Percentiles rank a stretch among this genome's conserved stretches.
Evolutionary conservation across 805 yeast species (phyloP).

Genomic region (Vanderwaltozyma yarrowii): DNA sequence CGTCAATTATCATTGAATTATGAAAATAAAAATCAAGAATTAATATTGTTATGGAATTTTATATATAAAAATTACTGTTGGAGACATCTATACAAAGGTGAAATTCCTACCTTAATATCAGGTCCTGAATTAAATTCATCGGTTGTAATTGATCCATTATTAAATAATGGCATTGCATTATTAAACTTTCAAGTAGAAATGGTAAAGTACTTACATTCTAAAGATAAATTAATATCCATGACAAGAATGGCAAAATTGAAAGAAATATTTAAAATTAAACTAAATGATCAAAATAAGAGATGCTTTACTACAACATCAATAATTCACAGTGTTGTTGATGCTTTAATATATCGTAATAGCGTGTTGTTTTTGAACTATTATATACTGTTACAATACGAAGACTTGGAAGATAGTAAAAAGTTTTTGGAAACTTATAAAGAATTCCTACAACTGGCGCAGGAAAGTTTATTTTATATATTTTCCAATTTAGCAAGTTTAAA

Average conservation of each 20-base stretch:
- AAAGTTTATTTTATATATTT: conserved; percentile 23
- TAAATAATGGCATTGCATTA: conserved; percentile 13
- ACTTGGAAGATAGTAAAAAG: conserved; percentile 8
- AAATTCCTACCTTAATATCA: conserved; percentile 16
- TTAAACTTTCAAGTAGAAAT: conserved; percentile 17
- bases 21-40: conserved; percentile 17
- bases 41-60: conserved; percentile 22
- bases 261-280: conserved; percentile 12
- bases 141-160: conserved; percentile 19
- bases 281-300: conserved; percentile 16
- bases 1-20: conserved; percentile 18
- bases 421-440: conserved; percentile 15
- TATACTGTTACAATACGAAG: conserved; percentile 21
- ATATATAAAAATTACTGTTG: conserved; percentile 22
- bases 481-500: conserved; percentile 24
- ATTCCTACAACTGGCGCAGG: conserved; percentile 19
- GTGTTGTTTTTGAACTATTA: conserved; percentile 16
- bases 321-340: conserved; percentile 19
- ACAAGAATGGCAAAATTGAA: conserved; percentile 11
- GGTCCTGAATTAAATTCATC: conserved; percentile 13
- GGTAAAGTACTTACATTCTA: conserved; percentile 21
- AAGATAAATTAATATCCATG: conserved; percentile 16
- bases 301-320: conserved; percentile 17
- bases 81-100: conserved; percentile 24
- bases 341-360: conserved; percentile 21